Conservation (phyloP, 495 filamentous ascomycete species). For the Daldinia bambusicola region DNA sequence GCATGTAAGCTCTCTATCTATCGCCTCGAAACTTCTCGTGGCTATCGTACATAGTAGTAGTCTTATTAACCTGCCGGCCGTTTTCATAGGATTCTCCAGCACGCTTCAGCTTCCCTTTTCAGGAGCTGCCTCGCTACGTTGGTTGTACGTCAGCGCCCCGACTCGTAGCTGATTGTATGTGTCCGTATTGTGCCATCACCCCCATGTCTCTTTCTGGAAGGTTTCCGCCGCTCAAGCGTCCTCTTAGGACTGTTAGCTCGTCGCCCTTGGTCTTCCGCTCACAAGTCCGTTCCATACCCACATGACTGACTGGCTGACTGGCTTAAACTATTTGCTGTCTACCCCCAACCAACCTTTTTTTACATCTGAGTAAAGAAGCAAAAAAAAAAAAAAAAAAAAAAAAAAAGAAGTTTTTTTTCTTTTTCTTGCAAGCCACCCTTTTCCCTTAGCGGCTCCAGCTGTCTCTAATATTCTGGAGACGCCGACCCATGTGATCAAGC, state of each 20-base stretch:
- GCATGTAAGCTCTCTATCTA: conserved; percentile 33
- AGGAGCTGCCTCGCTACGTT: conserved; percentile 40
- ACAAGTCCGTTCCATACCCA: conserved; percentile 44
- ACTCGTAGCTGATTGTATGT: conserved; percentile 29
- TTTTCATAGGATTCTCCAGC: conserved; percentile 42
- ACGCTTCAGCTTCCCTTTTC: conserved; percentile 47
- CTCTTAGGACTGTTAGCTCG: conserved; percentile 33
- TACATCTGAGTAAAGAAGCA: conserved; percentile 25
- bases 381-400: neutral
- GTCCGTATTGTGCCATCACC: conserved; percentile 33
- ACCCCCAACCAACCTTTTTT: conserved; percentile 35
- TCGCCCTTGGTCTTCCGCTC: conserved; percentile 30
- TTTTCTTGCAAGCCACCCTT: conserved; percentile 38
- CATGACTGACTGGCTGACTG: conserved; percentile 20
- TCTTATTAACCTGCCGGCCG: conserved; percentile 37
- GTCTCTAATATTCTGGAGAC: conserved; percentile 45
- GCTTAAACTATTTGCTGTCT: conserved; percentile 24
- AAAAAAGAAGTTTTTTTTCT: too few species aligned
- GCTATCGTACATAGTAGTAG: conserved; percentile 21
- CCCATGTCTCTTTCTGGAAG: conserved; percentile 44
- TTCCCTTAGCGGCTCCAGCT: conserved; percentile 36
- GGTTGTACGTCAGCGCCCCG: conserved; percentile 37
- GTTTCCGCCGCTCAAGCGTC: conserved; percentile 41
- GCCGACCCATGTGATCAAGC: conserved; percentile 40
- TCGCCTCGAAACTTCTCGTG: conserved; percentile 18